Conservation (phyloP, 2,329 filamentous ascomycete species). For the Colletotrichum trifolii region DNA sequence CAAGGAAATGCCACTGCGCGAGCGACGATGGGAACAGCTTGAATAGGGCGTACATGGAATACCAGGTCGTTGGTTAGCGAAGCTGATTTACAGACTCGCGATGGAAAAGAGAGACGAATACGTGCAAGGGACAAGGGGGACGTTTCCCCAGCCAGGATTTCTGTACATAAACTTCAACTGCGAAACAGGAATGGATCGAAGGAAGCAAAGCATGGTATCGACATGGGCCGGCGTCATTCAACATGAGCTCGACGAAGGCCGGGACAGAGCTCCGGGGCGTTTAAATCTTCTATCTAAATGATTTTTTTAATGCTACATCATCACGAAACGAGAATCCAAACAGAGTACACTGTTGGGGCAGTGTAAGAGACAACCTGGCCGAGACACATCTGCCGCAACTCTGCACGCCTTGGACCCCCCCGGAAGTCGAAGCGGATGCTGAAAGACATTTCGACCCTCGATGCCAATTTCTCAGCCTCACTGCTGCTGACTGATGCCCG, state of each 20-base stretch:
- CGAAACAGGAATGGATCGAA: slow-evolving; percentile 38
- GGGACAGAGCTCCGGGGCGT: slow-evolving; percentile 33
- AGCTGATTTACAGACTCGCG: neutral
- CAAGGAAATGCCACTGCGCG: slow-evolving; percentile 77
- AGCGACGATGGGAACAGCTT: slow-evolving; percentile 80
- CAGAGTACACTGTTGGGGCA: too few species aligned
- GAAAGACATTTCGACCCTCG: too few species aligned
- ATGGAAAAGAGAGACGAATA: slow-evolving; percentile 6
- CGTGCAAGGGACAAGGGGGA: slow-evolving; percentile 1
- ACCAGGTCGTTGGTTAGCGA: neutral
- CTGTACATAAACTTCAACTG: slow-evolving; percentile 38
- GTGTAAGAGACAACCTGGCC: too few species aligned
- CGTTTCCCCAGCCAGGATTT: slow-evolving; percentile 33
- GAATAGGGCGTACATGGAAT: slow-evolving; percentile 41
- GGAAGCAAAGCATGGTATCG: slow-evolving; percentile 37
- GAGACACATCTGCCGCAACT: too few species aligned
- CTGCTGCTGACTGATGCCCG: too few species aligned
- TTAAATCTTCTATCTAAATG: slow-evolving; percentile 11
- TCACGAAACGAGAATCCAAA: too few species aligned
- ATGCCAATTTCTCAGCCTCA: too few species aligned
- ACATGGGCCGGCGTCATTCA: slow-evolving; percentile 44
- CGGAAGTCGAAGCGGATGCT: too few species aligned
- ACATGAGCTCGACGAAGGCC: slow-evolving; percentile 47
- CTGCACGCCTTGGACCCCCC: too few species aligned
- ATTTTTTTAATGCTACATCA: slow-evolving; percentile 1